Evolutionary conservation across 1,284 basidiomycete species (phyloP).

Genomic region (Flammula alnicola): DNA sequence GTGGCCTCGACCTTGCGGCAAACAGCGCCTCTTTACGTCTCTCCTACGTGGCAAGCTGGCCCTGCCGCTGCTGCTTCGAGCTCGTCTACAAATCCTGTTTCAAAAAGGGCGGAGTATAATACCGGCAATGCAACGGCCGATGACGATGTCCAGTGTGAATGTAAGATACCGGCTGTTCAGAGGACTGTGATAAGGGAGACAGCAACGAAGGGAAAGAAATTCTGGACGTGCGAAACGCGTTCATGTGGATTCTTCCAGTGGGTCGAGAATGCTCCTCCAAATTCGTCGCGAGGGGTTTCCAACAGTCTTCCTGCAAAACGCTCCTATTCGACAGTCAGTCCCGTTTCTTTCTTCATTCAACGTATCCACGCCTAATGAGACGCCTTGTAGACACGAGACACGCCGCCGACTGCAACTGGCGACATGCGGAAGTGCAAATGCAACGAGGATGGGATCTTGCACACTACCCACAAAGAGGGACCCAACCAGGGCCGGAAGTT

Average conservation of each 20-base stretch:
- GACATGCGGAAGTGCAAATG: slow-evolving; percentile 65
- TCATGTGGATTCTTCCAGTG: slow-evolving; percentile 78
- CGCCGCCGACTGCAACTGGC: not conserved
- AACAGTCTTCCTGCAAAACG: slow-evolving; percentile 61
- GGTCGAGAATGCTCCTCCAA: slow-evolving; percentile 44
- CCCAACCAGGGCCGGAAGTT: slow-evolving; percentile 78
- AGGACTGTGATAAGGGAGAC: slow-evolving; percentile 69
- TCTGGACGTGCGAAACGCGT: slow-evolving; percentile 65
- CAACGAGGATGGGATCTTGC: slow-evolving; percentile 62
- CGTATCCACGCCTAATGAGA: no score
- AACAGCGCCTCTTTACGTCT: slow-evolving; percentile 19
- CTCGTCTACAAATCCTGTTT: not conserved
- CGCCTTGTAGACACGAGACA: no score
- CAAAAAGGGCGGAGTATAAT: not conserved
- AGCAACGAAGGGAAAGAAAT: slow-evolving; percentile 68
- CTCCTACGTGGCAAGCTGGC: slow-evolving; percentile 20
- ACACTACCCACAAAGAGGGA: slow-evolving; percentile 68
- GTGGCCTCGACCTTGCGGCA: slow-evolving; percentile 9
- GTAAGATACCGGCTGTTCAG: slow-evolving; percentile 65
- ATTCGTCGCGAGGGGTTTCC: slow-evolving; percentile 7
- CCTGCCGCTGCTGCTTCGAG: slow-evolving; percentile 12
- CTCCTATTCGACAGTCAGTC: slow-evolving; percentile 44
- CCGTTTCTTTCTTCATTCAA: not conserved
- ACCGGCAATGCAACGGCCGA: not conserved
- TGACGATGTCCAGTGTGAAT: slow-evolving; percentile 57